Evolutionary conservation across 805 yeast species (phyloP), one percentile per base, ranked within the genome.

Genomic region (Kodamaea restingae): DNA sequence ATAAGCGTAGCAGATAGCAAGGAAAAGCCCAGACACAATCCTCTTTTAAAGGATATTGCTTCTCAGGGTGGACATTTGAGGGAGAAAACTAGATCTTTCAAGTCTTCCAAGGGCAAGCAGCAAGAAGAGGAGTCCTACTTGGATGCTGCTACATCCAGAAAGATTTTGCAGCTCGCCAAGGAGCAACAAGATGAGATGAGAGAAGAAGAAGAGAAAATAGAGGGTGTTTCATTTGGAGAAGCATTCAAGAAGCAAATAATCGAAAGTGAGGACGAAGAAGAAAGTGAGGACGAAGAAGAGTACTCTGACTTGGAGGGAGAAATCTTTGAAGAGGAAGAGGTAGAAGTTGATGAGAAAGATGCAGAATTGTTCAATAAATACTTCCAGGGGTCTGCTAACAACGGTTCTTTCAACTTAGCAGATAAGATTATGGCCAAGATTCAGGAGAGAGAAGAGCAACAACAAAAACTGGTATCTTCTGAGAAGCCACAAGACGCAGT

Each of bases 341-440:
- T 76, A 24, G 83, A 78, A 45, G 76, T 86, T 7, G 84, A 84
- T 51, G 91, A 81, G 42, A 82, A 80, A 39, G 98, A 93, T 50
- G 83, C 88, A 9, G 91, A 80, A 33, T 62, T 93, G 57, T 88
- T 90, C 61, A 88, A 88, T 47, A 75, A 80, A 42, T 90, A 85
- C 50, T 76, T 85, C 51, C 75, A 76, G 44, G 63, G 56, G 3
- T 29, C 41, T 10, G 27, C 43, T 15, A 56, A 57, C 35, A 70
- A 53, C 40, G 61, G 59, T 35, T 63, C 81, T 39, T 71, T 78
- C 53, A 84, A 83, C 50, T 70, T 93, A 51, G 97, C 96, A 18
- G 98, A 93, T 61, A 88, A 88, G 55, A 88, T 93, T 50, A 75
- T 91, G 84, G 96, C 88, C 22, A 84, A 88, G 46, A 79, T 91